Base-by-base conservation (phyloP, 495 filamentous ascomycete species). In the Podospora pseudopauciseta region DNA sequence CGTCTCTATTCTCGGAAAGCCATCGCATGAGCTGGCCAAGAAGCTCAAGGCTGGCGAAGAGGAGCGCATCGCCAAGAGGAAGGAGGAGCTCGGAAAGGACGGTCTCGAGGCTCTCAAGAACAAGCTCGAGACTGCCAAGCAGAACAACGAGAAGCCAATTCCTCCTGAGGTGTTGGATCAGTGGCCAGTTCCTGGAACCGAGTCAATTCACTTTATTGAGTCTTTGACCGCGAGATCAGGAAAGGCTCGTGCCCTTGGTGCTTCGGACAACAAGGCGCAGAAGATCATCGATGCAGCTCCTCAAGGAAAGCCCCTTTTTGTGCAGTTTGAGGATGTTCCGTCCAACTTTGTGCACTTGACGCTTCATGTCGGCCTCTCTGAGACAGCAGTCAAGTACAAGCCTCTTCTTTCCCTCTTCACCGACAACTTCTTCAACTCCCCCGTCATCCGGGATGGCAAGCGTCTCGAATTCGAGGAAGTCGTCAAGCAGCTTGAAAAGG, bases 291-390 rank as follows among this genome's bases (percentile, higher is more conserved):
- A 97, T 72, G 81, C 84, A 26, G 88, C 93, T 64, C 82, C 84
- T 3, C 84, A 85, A 61, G 70, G 73, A 0, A 71, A 86, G 53
- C 92, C 94, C 1, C 82, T 97, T 2, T 99, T 97, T 78, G 84
- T 99, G n/a, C 96, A 99, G 79, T 99, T 95, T 72, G 95, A 99
- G 80, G 87, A 96, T 72, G 90, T 97, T 39, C 87, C 88, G 39
- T 94, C 91, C 58, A 94, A 91, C 72, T 99, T 99, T 74, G 92
- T 97, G 57, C 88, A 92, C 67, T 79, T 98, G 15, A 88, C 85
- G 9, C 76, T 97, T 19, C 83, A 96, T 55, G 76, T 97, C 49
- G 91, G 91, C 60, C 94, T 92, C 2, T 86, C 87, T 18, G 80
- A 86, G 23, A 82, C 97, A 0, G 90, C 92, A 0, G 82, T 89